Evolutionary conservation across 1,284 basidiomycete genomes (phyloP).

Genomic region (Ceratobasidium sp.): DNA sequence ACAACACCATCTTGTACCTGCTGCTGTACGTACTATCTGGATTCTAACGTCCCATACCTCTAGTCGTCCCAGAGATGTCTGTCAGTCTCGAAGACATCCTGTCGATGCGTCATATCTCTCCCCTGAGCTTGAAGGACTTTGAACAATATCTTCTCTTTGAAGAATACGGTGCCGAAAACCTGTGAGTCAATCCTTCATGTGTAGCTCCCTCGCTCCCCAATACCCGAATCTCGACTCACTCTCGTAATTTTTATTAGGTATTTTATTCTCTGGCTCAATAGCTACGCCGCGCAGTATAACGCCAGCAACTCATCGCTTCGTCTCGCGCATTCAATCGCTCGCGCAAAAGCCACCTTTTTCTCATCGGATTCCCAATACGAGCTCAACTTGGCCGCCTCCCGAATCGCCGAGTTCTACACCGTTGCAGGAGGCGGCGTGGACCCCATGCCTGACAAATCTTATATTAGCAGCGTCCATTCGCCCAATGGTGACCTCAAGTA

Average conservation of each 20-base stretch:
- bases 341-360: slow-evolving; percentile 46
- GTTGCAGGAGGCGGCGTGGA: not conserved
- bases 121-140: slow-evolving; percentile 48
- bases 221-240: not conserved
- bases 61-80: slow-evolving; percentile 24
- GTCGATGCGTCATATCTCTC: slow-evolving; percentile 41
- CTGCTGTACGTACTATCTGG: not conserved
- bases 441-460: not conserved
- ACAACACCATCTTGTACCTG: not conserved
- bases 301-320: not conserved
- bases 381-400: slow-evolving; percentile 41
- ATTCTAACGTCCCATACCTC: not conserved
- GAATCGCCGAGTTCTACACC: slow-evolving; percentile 10
- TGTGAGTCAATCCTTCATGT: too few relatives aligned
- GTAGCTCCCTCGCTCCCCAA: not conserved
- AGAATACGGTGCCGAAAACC: slow-evolving; percentile 47
- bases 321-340: slow-evolving; percentile 17
- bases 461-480: not conserved
- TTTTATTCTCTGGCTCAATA: slow-evolving; percentile 48
- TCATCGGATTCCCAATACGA: slow-evolving; percentile 32
- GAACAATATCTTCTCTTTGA: slow-evolving; percentile 48
- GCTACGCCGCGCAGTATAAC: slow-evolving; percentile 35
- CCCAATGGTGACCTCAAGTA: not conserved
- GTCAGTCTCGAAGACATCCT: slow-evolving; percentile 33
- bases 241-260: slow-evolving; percentile 28